Conservation (phyloP, 208 protist species). For the Leptomonas seymouri region DNA sequence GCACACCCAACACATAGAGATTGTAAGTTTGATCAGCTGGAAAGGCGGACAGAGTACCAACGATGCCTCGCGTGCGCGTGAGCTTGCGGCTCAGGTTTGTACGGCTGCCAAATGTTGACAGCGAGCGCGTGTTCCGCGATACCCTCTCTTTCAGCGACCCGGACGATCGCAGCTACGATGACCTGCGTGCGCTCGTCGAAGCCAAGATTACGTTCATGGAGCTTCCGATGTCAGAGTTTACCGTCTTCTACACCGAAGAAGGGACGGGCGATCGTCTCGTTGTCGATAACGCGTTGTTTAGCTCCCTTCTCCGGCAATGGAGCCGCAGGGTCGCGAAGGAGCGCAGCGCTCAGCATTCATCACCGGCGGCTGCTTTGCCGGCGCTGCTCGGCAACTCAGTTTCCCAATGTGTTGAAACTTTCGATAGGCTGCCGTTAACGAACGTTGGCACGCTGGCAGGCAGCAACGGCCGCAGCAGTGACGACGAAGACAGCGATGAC, state of each 20-base stretch:
- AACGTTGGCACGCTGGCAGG: neutral
- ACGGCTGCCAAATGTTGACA: constrained; percentile 54
- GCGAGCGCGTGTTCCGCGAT: constrained; percentile 78
- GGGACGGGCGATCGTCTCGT: constrained; percentile 68
- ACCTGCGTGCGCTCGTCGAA: constrained; percentile 67
- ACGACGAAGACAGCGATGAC: constrained; percentile 25
- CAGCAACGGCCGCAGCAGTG: neutral
- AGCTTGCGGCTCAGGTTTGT: constrained; percentile 62
- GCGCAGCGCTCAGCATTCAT: neutral
- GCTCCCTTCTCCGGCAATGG: constrained; percentile 51
- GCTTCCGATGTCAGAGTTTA: constrained; percentile 48
- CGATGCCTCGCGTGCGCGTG: constrained; percentile 17
- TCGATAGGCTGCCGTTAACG: neutral
- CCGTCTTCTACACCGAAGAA: constrained; percentile 67
- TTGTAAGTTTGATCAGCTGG: no score
- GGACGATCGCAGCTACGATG: constrained; percentile 59
- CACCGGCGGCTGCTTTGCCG: neutral
- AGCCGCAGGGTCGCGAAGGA: constrained; percentile 14
- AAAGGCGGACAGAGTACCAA: no score
- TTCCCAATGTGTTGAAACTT: neutral
- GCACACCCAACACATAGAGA: no score
- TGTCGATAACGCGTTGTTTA: constrained; percentile 76
- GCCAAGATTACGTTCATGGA: constrained; percentile 85
- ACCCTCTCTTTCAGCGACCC: constrained; percentile 46
- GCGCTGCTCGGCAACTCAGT: constrained; percentile 27